Percentiles rank a stretch among this genome's conserved stretches.
Evolutionary conservation across 108 stramenopile genomes (phyloP).

Genomic region (Fistulifera pelliculosa): DNA sequence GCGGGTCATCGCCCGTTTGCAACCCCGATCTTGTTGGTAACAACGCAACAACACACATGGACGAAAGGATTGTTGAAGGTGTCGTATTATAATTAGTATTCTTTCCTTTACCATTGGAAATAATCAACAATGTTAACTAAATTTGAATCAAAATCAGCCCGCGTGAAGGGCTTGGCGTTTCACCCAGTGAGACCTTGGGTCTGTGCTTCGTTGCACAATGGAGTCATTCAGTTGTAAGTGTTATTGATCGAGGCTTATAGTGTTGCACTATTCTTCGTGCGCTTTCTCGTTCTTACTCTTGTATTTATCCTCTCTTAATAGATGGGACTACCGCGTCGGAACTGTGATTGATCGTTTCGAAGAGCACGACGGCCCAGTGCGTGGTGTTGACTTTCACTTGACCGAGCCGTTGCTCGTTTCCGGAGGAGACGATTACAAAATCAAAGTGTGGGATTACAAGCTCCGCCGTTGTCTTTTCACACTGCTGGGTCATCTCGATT

Average conservation of each 20-base stretch:
- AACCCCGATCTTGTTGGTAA: no score
- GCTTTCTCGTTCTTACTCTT: not conserved
- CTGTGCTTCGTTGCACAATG: conserved; percentile 97
- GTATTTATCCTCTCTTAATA: not conserved
- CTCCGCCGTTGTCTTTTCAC: conserved; percentile 97
- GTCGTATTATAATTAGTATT: no score
- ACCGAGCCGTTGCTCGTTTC: conserved; percentile 92
- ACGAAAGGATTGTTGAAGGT: no score
- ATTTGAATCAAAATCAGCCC: conserved; percentile 96
- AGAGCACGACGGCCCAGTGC: conserved; percentile 99
- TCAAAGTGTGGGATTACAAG: conserved; percentile 99
- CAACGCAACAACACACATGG: no score
- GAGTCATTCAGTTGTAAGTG: conserved; percentile 89
- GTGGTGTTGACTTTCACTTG: conserved; percentile 98
- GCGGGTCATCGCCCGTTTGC: no score
- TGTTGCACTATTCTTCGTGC: not conserved
- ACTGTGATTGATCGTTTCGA: conserved; percentile 97
- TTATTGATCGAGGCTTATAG: not conserved
- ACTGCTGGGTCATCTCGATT: conserved; percentile 97
- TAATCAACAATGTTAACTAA: conserved; percentile 77
- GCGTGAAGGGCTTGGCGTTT: conserved; percentile 98
- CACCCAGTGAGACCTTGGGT: conserved; percentile 99
- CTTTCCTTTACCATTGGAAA: not conserved
- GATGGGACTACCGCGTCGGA: conserved; percentile 99
- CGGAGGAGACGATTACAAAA: conserved; percentile 99